phyloP scores from a whole-genome alignment of 257 asterid species.

The Capsicum rhomboideum region DNA sequence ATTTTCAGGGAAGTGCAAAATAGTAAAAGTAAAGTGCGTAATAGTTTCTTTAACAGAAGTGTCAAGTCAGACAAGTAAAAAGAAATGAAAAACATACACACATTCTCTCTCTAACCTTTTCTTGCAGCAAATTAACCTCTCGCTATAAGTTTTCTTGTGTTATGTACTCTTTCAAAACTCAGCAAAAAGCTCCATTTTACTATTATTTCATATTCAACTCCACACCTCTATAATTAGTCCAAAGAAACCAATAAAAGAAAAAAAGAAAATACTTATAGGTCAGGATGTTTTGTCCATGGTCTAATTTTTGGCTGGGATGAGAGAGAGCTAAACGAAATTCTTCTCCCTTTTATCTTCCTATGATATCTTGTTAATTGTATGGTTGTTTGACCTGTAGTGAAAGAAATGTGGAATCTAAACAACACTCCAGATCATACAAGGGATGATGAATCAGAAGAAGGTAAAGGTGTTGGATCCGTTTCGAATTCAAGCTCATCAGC shows the following conservation, averaged over 20 bases:
- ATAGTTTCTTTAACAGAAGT: no score
- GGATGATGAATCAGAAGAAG: constrained; percentile 46
- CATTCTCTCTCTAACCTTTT: not conserved
- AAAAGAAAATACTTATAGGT: not conserved
- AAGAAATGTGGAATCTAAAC: constrained; percentile 92
- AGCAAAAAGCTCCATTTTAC: not conserved
- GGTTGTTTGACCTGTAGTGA: not conserved
- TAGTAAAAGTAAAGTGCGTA: no score
- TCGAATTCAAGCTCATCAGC: constrained; percentile 95
- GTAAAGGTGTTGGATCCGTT: constrained; percentile 63
- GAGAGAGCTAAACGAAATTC: not conserved
- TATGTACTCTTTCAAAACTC: not conserved
- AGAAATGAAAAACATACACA: not conserved
- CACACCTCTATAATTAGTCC: not conserved
- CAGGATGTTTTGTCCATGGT: not conserved
- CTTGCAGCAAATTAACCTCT: not conserved
- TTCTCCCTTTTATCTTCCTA: not conserved
- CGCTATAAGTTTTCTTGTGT: constrained; percentile 7
- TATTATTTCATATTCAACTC: not conserved
- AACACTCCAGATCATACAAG: constrained; percentile 65
- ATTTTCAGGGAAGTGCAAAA: no score
- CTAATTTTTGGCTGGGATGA: not conserved
- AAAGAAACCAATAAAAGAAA: not conserved
- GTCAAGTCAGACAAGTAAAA: not conserved
- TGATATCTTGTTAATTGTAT: not conserved